phyloP scores from a whole-genome alignment of 1,284 basidiomycete species.

The Trametes pubescens region DNA sequence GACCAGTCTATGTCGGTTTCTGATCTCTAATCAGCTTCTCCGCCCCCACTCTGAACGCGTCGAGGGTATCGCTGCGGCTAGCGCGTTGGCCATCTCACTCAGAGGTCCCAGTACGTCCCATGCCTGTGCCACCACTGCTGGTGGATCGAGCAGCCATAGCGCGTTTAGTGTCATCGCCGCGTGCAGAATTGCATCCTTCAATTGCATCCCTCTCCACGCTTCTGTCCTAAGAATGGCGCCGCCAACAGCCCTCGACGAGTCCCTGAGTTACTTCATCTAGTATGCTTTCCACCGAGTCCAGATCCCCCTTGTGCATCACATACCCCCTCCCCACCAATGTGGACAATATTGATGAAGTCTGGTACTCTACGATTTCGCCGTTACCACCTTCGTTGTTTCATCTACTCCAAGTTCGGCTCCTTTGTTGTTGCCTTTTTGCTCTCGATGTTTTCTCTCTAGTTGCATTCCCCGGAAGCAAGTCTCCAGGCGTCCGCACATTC shows the following conservation, averaged over 20 bases:
- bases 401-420: no score
- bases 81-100: constrained; percentile 8
- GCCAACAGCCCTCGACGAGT: constrained; percentile 5
- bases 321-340: constrained; percentile 11
- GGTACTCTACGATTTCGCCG: constrained; percentile 4
- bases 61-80: constrained; percentile 15
- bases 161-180: constrained; percentile 36
- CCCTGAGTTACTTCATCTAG: constrained; percentile 4
- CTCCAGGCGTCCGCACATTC: no score
- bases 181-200: no score
- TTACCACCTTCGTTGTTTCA: constrained; percentile 24
- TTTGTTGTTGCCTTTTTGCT: no score
- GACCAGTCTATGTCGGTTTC: not conserved
- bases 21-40: constrained; percentile 6
- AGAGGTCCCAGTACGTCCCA: constrained; percentile 8
- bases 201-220: constrained; percentile 38
- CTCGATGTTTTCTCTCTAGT: no score
- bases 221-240: constrained; percentile 32
- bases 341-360: constrained; percentile 23
- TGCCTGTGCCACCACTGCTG: constrained; percentile 14
- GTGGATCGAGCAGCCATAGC: constrained; percentile 23
- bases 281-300: constrained; percentile 6
- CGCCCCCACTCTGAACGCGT: constrained; percentile 23
- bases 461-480: no score
- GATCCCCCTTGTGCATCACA: constrained; percentile 34